Base-by-base conservation (phyloP, 2,329 filamentous ascomycete species). In the Nigrograna mackinnonii region DNA sequence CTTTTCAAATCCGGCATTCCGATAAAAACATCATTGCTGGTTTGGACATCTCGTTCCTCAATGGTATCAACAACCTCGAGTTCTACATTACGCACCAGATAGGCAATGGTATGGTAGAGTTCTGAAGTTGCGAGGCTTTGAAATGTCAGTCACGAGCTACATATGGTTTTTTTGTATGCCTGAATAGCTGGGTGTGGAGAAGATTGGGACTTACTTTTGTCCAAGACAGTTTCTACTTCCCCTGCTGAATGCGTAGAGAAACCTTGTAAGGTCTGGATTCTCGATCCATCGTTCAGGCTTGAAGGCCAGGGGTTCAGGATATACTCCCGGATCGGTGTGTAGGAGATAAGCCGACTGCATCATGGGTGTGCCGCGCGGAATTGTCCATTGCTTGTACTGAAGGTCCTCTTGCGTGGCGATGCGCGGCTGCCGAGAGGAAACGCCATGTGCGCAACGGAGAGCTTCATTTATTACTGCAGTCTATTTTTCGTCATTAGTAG, bases 221-320 rank as follows among this genome's bases (percentile, higher is more conserved):
- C 48, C 50, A 7, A 54, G 28, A 14, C 50, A 54, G 7, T 33
- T 44, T 0, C 50, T 36, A 28, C 43, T 49, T 0, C 50, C 49
- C 2, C 37, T 39, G 11, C 48, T 36, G 16, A 54, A 54, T 19
- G 48, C 33, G 16, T 49, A 47, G 4, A 44, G 32, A 22, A 37
- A 39, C 32, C 30, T 43, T 9, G 36, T 44, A 1, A 39, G 28
- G 13, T 41, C 36, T 11, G 49, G 43, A 18, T 51, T 44, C 4
- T 51, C 42, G 4, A 64, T 26, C 63, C 62, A 69, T 11, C 66
- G 49, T 43, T 67, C 53, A 0, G 60, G 60, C 5, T 34, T 17
- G 38, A 65, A 65, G 1, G 32, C 37, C 3, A 37, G 12, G 1
- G 54, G 49, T 13, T 52, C 28, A 0, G 54, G 51, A 24, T 58